Percentiles rank a stretch among this genome's conserved stretches.
phyloP scores from a whole-genome alignment of 257 asterid species.

The Osmanthus fragrans region DNA sequence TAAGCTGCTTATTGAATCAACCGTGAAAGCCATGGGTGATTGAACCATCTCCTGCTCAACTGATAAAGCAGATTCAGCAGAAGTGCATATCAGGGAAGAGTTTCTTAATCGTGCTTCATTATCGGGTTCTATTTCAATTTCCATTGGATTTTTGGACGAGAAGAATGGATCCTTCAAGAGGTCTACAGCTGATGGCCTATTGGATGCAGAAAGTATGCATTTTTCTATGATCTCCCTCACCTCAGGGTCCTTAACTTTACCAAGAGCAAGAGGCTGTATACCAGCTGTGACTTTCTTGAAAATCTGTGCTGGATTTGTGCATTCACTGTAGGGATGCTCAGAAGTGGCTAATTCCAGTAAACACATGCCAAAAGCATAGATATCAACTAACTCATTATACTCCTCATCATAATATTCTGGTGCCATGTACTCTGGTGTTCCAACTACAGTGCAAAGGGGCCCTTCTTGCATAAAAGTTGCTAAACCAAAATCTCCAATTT shows the following conservation, averaged over 20 bases:
- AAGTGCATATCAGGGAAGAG: background rate
- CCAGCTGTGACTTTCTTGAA: slow-evolving; percentile 42
- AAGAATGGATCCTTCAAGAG: slow-evolving; percentile 53
- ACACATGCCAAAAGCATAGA: slow-evolving; percentile 58
- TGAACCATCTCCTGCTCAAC: background rate
- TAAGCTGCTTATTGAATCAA: background rate
- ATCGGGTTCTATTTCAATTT: background rate
- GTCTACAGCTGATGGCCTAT: slow-evolving; percentile 49
- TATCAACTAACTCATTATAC: slow-evolving; percentile 45
- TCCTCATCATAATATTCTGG: slow-evolving; percentile 48
- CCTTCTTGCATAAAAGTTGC: slow-evolving; percentile 20
- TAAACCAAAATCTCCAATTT: slow-evolving; percentile 41
- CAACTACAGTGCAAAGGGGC: slow-evolving; percentile 5
- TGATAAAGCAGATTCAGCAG: slow-evolving; percentile 8
- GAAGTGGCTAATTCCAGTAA: slow-evolving; percentile 43
- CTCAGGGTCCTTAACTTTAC: slow-evolving; percentile 33
- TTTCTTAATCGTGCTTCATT: background rate
- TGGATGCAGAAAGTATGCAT: slow-evolving; percentile 42
- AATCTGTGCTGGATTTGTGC: slow-evolving; percentile 36
- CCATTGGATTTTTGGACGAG: slow-evolving; percentile 9
- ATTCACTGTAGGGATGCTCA: slow-evolving; percentile 44
- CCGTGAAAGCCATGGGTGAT: background rate
- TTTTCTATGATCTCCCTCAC: slow-evolving; percentile 41
- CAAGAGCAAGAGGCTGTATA: slow-evolving; percentile 34
- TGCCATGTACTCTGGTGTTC: slow-evolving; percentile 53